Evolutionary conservation across 108 stramenopile genomes (phyloP).

Genomic region (Aureococcus anophagefferens): DNA sequence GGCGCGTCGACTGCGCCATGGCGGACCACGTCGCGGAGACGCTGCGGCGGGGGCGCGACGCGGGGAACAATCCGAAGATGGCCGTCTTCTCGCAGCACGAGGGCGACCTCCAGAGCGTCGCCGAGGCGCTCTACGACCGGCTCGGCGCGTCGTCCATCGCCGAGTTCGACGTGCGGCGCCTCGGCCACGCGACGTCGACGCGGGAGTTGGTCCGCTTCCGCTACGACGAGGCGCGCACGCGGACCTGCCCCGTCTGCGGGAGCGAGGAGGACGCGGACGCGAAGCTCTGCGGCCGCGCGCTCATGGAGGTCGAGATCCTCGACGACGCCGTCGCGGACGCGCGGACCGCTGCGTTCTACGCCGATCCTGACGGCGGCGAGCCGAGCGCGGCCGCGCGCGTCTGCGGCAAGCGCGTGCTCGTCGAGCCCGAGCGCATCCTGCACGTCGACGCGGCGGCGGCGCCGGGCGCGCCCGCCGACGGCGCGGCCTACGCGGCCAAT

Average conservation of each 20-base stretch:
- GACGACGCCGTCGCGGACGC: neutral
- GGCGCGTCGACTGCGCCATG: conserved; percentile 35
- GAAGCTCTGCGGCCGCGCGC: neutral
- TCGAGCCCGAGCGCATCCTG: conserved; percentile 41
- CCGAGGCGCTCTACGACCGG: conserved; percentile 31
- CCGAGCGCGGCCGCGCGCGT: too few relatives aligned
- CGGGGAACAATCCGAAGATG: conserved; percentile 8
- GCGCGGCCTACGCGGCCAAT: neutral
- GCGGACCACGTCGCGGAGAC: conserved; percentile 26
- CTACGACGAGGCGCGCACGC: conserved; percentile 25
- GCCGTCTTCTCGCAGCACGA: conserved; percentile 38
- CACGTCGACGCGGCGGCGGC: neutral
- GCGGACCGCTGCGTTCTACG: too few relatives aligned
- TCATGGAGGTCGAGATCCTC: neutral
- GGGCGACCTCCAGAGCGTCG: conserved; percentile 30
- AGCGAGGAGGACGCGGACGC: neutral
- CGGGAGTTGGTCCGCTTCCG: conserved; percentile 42
- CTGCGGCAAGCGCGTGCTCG: conserved; percentile 15
- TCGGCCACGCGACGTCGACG: conserved; percentile 25
- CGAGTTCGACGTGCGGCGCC: conserved; percentile 30
- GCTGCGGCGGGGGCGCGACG: conserved; percentile 19
- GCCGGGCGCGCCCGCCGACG: neutral
- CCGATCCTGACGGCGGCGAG: too few relatives aligned
- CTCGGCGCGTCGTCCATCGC: conserved; percentile 37
- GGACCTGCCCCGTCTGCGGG: conserved; percentile 38